phyloP scores from a whole-genome alignment of 2,329 filamentous ascomycete genomes.

The Aspergillus sp. region DNA sequence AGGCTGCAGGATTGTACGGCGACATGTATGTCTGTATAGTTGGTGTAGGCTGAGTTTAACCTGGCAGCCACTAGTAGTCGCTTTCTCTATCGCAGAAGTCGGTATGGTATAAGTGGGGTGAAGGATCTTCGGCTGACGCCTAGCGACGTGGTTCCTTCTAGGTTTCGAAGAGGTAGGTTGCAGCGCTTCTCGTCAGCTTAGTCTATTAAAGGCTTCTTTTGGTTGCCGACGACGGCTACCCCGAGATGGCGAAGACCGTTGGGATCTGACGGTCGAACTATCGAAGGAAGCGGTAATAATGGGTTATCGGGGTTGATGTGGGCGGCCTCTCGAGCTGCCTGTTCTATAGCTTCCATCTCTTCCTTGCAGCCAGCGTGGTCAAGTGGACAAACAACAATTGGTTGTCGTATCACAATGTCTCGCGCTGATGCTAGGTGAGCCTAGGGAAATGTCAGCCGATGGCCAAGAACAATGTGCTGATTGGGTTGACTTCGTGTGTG shows the following conservation, averaged over 20 bases:
- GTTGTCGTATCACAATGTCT: constrained; percentile 85
- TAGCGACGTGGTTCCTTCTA: not conserved
- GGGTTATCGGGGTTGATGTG: constrained; percentile 86
- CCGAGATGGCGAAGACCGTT: constrained; percentile 61
- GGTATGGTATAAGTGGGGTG: constrained; percentile 1
- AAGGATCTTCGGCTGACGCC: constrained; percentile 16
- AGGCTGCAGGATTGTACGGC: constrained; percentile 4
- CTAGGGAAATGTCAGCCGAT: constrained; percentile 49
- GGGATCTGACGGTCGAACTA: constrained; percentile 75
- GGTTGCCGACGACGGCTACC: constrained; percentile 62
- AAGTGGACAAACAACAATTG: constrained; percentile 92
- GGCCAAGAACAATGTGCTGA: not conserved
- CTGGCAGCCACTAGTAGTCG: not conserved
- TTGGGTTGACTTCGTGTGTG: not conserved
- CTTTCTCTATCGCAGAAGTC: not conserved
- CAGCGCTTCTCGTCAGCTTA: constrained; percentile 40
- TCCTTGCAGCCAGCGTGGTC: constrained; percentile 96
- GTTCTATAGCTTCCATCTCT: constrained; percentile 97
- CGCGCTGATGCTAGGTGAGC: constrained; percentile 83
- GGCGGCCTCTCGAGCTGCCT: constrained; percentile 88
- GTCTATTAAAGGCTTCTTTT: constrained; percentile 65
- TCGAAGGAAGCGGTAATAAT: constrained; percentile 82
- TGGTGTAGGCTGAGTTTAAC: not conserved
- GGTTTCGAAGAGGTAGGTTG: not conserved
- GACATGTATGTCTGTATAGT: constrained; percentile 1